Evolutionary conservation across 345 rosid species (phyloP), one percentile per base, ranked within the genome.

Genomic region (Limnanthes douglasii): DNA sequence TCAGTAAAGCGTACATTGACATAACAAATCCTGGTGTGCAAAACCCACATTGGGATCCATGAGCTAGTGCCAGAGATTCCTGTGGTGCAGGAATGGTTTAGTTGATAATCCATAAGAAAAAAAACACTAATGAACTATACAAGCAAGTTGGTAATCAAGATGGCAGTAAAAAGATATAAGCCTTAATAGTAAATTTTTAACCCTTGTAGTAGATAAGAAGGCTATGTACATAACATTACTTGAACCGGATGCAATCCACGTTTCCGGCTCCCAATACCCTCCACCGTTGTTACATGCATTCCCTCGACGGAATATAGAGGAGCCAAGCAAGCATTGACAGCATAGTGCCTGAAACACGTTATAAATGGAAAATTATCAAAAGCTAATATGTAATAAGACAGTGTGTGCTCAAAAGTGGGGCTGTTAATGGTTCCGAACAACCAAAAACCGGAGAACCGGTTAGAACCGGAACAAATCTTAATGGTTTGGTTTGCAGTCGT

Each of bases 1-100:
- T 75, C 44, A 90, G 34, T 12, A 84, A 59, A 1, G 88, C 84
- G 21, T 84, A 90, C 78, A 90, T 63, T 5, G 95, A 84, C 98
- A 90, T 84, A 45, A 90, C 57, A 67, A 90, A 90, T 28, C 95
- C 98, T 19, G 98, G 98, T 22, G 98, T 90, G 45, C 98, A 90
- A 65, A 84, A 90, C 42, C 98, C 98, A 65, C 98, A 90, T 32
- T 90, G 98, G 11, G 95, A 80, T 37, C 98, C 98, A 63, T 84
- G 98, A 53, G 67, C 49, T 5, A 52, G 51, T 19, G 73, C 94
- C 60, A 90, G 37, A 17, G 82, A 70, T 61, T 90, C 92, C 98
- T 88, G 73, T n/a, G n/a, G n/a, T n/a, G n/a, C n/a, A n/a, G n/a
- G n/a, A n/a, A n/a, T n/a, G n/a, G n/a, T n/a, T n/a, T n/a, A n/a